Percentiles rank a stretch among this genome's conserved stretches.
Conservation (phyloP, 352 stramenopile genomes). For the Pythium vanterpoolii region DNA sequence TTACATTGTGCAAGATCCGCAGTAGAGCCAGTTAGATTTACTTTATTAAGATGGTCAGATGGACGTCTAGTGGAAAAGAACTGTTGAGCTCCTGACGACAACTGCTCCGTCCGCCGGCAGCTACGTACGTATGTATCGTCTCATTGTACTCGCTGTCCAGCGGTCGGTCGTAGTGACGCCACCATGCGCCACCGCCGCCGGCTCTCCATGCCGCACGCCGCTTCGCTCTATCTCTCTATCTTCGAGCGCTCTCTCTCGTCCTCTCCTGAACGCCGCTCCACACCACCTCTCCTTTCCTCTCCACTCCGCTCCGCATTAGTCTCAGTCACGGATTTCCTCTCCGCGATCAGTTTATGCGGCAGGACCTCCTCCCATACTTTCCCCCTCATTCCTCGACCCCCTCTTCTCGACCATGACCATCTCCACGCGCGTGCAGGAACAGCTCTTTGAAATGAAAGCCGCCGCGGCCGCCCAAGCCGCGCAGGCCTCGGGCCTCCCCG, state of each 20-base stretch:
- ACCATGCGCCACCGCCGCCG: constrained; percentile 2
- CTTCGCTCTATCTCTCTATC: background rate
- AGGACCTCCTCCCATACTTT: background rate
- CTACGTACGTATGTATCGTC: constrained; percentile 5
- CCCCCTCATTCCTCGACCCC: background rate
- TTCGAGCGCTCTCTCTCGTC: background rate
- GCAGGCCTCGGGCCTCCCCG: background rate
- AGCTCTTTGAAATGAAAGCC: constrained; percentile 75
- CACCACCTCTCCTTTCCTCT: background rate
- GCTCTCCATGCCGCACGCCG: background rate
- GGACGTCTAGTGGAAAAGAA: background rate
- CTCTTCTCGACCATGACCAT: constrained; percentile 69
- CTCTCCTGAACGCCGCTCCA: background rate
- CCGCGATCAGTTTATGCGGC: constrained; percentile 15
- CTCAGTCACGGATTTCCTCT: constrained; percentile 16
- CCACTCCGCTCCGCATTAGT: background rate
- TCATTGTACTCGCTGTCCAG: constrained; percentile 1
- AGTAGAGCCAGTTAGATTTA: constrained; percentile 1
- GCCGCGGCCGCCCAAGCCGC: constrained; percentile 14
- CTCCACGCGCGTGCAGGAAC: constrained; percentile 79
- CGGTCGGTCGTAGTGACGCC: background rate
- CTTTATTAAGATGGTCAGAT: background rate
- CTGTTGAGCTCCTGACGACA: background rate
- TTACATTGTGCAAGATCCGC: background rate
- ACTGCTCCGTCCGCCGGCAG: background rate